These are phyloP conservation scores for Colletotrichum lupini DNA, from an alignment of 2,329 filamentous ascomycete species.

Conservation along the genomic window DNA sequence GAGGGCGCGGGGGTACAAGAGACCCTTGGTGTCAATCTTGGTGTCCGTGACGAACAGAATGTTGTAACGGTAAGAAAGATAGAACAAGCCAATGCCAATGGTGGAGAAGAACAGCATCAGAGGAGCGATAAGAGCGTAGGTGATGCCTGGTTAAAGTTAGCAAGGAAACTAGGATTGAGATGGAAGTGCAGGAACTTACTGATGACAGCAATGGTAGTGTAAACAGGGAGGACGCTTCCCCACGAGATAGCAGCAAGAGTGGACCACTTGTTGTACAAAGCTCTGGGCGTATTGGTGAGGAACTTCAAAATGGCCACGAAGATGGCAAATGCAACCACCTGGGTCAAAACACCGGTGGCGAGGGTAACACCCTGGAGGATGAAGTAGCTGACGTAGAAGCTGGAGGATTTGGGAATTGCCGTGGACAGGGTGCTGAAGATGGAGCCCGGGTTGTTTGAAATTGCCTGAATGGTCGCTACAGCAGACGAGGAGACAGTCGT, in stretches of 20 bases:
- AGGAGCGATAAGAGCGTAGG: conserved; percentile 86
- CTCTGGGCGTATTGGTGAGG: conserved; percentile 80
- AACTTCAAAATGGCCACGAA: conserved; percentile 76
- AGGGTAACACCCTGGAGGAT: conserved; percentile 85
- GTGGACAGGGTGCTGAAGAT: conserved; percentile 75
- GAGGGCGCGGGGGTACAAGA: conserved; percentile 87
- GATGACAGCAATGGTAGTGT: conserved; percentile 80
- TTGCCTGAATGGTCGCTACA: conserved; percentile 72
- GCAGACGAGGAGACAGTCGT: conserved; percentile 86
- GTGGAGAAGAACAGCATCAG: conserved; percentile 84
- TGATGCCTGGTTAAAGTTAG: conserved; percentile 62
- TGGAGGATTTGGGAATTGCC: conserved; percentile 85
- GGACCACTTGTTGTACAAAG: conserved; percentile 81
- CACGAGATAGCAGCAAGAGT: conserved; percentile 76
- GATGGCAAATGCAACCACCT: conserved; percentile 73
- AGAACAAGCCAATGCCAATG: conserved; percentile 81
- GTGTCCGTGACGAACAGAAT: conserved; percentile 84
- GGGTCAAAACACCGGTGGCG: conserved; percentile 78
- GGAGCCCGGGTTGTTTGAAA: conserved; percentile 70
- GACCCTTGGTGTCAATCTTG: conserved; percentile 86
- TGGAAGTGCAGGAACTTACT: conserved; percentile 51
- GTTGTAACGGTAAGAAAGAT: conserved; percentile 88
- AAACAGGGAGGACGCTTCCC: conserved; percentile 81
- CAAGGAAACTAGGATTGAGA: too few relatives aligned
- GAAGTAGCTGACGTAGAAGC: conserved; percentile 88